phyloP scores from a whole-genome alignment of 176 grass and related monocot genomes.

The Musa beccarii region DNA sequence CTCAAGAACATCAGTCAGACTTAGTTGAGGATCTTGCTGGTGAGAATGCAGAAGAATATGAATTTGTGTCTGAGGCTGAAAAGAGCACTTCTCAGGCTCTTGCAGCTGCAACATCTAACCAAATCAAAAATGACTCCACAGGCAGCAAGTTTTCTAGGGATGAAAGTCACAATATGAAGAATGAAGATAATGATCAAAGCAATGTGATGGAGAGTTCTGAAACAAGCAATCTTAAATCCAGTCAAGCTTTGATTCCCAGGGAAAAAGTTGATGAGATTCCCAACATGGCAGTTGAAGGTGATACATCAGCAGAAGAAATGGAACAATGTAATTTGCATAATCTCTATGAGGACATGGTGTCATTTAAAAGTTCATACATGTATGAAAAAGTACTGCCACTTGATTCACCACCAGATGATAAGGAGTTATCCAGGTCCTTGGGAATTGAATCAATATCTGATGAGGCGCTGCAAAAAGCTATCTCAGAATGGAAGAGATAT shows the following conservation, averaged over 20 bases:
- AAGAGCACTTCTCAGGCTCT: constrained; percentile 85
- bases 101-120: constrained; percentile 73
- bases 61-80: constrained; percentile 67
- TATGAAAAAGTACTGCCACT: constrained; percentile 35
- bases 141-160: constrained; percentile 38
- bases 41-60: constrained; percentile 61
- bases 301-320: constrained; percentile 28
- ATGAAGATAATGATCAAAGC: constrained; percentile 30
- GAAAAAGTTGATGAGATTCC: constrained; percentile 35
- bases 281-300: constrained; percentile 30
- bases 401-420: constrained; percentile 21
- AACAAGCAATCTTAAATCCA: constrained; percentile 39
- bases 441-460: constrained; percentile 33
- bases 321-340: constrained; percentile 24
- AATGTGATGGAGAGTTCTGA: constrained; percentile 40
- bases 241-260: constrained; percentile 40
- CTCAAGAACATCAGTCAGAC: constrained; percentile 50
- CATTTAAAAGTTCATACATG: constrained; percentile 39
- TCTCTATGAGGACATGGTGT: constrained; percentile 42
- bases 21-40: constrained; percentile 42
- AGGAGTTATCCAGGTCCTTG: constrained; percentile 30
- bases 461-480: constrained; percentile 32
- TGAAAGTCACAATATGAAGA: constrained; percentile 37
- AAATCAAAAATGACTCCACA: constrained; percentile 41
- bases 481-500: constrained; percentile 66